phyloP scores from a whole-genome alignment of 2,329 filamentous ascomycete species.

The Thielaviopsis punctulata region DNA sequence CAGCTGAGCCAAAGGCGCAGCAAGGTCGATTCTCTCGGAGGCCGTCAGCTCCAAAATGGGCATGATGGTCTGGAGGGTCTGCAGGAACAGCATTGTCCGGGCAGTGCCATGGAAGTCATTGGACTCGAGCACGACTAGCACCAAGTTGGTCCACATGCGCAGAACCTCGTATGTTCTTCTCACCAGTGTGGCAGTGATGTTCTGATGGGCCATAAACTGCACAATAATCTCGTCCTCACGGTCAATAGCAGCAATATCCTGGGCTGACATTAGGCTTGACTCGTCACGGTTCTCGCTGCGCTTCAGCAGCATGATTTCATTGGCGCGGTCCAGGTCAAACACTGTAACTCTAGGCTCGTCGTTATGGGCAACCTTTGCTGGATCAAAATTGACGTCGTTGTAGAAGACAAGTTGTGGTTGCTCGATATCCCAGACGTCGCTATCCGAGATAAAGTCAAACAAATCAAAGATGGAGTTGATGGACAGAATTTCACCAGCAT shows the following conservation, averaged over 20 bases:
- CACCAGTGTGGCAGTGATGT: conserved; percentile 42
- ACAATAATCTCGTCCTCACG: conserved; percentile 43
- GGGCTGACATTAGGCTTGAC: conserved; percentile 30
- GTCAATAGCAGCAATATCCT: conserved; percentile 33
- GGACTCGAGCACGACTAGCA: conserved; percentile 67
- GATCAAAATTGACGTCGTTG: conserved; percentile 15
- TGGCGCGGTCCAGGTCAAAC: conserved; percentile 54
- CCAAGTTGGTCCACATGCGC: conserved; percentile 66
- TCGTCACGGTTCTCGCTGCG: conserved; percentile 41
- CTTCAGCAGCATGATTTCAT: conserved; percentile 56
- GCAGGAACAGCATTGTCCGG: conserved; percentile 63
- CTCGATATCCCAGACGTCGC: conserved; percentile 31
- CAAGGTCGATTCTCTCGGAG: conserved; percentile 49
- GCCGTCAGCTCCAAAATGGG: conserved; percentile 72
- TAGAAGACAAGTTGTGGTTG: conserved; percentile 43
- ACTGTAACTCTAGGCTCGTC: conserved; percentile 41
- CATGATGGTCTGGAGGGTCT: conserved; percentile 71
- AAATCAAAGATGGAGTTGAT: conserved; percentile 77
- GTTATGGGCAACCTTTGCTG: conserved; percentile 2
- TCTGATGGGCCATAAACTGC: conserved; percentile 43
- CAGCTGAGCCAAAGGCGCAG: conserved; percentile 61
- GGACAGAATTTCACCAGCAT: conserved; percentile 45
- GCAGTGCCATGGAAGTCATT: conserved; percentile 61
- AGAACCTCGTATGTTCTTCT: conserved; percentile 49
- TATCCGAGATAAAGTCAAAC: conserved; percentile 63